Base-by-base conservation (phyloP, 2,329 filamentous ascomycete genomes). In the Ophiostoma angusticollis region DNA sequence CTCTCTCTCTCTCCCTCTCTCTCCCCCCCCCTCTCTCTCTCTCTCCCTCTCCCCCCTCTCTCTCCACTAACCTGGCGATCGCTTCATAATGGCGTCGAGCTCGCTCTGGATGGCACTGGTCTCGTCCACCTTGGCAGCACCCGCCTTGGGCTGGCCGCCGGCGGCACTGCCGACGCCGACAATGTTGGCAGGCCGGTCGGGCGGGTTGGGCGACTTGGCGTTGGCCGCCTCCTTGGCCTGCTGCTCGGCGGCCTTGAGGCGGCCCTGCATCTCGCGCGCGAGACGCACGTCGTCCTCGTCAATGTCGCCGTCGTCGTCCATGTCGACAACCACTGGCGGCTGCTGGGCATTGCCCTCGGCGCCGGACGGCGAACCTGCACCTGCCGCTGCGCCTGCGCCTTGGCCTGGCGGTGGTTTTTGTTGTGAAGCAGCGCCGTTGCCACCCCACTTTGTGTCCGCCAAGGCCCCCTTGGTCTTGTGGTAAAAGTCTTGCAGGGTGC, bases 41-140 rank as follows among this genome's bases (percentile, higher is more conserved):
- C 16, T 9, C 13, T 6, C 21, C 24, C 21, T 34, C 7, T 7
- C n/a, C 19, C 14, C 17, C 14, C 6, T 12, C n/a, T 16, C 11
- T 14, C 16, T 3, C 16, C 3, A 3, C 27, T 3, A 13, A 93
- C 85, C 79, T 13, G 89, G 86, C 3, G 84, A 78, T 54, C 78
- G 80, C 63, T 87, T 91, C 47, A 96, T 59, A 35, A 96, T 93
- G 7, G 60, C 58, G 52, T 85, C 80, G 46, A 96, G 60, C 57
- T 85, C 83, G 14, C 63, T 61, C 55, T 86, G 78, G 2, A 81
- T 74, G 40, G 77, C 69, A 40, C 73, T 68, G 39, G 79, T 71
- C 45, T 78, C 70, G 22, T 70, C 62, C 56, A 64, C 59, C 63
- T 62, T 55, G 63, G 70, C 53, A 67, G 45, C 46, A 45, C 63